These are phyloP conservation scores for Antrodiella citrinella DNA, from an alignment of 768 basidiomycete genomes.

Conservation along the genomic window DNA sequence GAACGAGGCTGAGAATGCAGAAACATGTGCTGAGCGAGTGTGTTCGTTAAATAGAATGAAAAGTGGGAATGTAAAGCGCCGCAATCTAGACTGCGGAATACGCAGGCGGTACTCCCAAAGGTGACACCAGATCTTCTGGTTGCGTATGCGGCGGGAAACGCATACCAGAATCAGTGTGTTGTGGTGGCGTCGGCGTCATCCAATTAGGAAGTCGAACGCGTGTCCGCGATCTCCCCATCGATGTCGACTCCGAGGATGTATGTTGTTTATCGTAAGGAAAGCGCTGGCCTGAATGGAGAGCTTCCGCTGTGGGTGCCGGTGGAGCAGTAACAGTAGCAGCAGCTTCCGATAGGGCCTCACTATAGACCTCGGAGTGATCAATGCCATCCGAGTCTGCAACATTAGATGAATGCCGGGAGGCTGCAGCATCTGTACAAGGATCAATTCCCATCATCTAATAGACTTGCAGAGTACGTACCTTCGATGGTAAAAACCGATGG, in stretches of 20 bases:
- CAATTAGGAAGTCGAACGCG: not conserved
- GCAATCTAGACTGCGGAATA: not conserved
- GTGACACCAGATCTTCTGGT: not conserved
- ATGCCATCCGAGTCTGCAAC: not conserved
- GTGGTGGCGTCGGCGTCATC: not conserved
- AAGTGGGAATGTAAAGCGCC: too few relatives aligned
- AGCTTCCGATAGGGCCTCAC: too few relatives aligned
- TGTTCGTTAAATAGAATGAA: too few relatives aligned
- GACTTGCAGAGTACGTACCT: not conserved
- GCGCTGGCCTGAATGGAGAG: too few relatives aligned
- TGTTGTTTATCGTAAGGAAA: too few relatives aligned
- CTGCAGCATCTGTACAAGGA: not conserved
- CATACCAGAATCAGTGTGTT: not conserved
- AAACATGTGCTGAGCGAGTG: too few relatives aligned
- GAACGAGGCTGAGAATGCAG: too few relatives aligned
- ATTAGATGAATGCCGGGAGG: not conserved
- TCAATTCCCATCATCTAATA: too few relatives aligned
- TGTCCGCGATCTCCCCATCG: not conserved
- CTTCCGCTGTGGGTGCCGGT: not conserved
- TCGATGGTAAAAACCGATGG: too few relatives aligned
- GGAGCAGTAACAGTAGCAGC: not conserved
- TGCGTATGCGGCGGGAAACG: not conserved
- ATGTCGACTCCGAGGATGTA: not conserved
- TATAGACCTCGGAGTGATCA: not conserved
- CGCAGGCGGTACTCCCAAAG: not conserved